Conservation (phyloP, 768 basidiomycete species). For the Hypholoma sublateritium region DNA sequence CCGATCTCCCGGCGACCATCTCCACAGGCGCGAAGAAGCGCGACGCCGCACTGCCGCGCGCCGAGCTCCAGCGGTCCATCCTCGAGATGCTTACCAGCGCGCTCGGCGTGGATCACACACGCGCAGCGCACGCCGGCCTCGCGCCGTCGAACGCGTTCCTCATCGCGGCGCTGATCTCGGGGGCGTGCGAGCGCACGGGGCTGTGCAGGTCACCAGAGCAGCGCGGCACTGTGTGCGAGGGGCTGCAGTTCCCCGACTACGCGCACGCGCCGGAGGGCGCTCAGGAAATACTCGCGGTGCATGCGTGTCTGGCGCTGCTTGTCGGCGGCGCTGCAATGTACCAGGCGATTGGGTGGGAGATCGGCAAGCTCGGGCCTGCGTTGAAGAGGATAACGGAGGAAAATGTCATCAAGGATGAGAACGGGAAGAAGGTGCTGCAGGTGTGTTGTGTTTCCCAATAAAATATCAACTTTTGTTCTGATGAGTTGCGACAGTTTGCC, state of each 20-base stretch:
- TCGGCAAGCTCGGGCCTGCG: background rate
- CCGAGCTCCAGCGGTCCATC: background rate
- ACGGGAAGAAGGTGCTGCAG: background rate
- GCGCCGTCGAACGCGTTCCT: constrained; percentile 2
- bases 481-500: background rate
- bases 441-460: background rate
- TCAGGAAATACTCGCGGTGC: background rate
- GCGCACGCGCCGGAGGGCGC: background rate
- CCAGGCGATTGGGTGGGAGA: background rate
- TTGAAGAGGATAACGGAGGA: background rate
- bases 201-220: constrained; percentile 2
- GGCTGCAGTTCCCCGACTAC: background rate
- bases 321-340: background rate
- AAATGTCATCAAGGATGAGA: background rate
- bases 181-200: constrained; percentile 2
- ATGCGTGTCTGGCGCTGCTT: background rate
- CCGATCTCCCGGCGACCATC: background rate
- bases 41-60: background rate
- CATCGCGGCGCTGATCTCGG: constrained; percentile 1
- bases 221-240: background rate
- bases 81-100: background rate
- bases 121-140: background rate
- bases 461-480: background rate
- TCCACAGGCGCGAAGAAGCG: background rate
- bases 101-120: background rate